Evolutionary conservation across 2,329 filamentous ascomycete genomes (phyloP).

Genomic region (Fusarium verticillioides): DNA sequence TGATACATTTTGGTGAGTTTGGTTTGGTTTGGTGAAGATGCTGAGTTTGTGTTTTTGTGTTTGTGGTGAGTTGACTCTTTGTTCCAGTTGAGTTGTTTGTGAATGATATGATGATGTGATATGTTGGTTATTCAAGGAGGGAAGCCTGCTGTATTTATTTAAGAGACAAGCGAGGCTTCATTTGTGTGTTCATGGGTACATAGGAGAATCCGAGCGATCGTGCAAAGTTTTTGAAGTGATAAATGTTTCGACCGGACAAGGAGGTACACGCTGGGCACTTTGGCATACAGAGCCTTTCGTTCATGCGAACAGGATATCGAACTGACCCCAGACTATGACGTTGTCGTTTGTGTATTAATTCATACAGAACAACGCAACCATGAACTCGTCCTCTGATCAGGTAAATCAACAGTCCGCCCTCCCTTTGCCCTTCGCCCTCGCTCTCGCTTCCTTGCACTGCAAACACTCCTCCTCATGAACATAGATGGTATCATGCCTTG

Average conservation of each 20-base stretch:
- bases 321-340: too few relatives aligned
- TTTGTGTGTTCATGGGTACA: background rate
- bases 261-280: background rate
- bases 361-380: too few relatives aligned
- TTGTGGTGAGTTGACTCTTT: background rate
- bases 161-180: too few relatives aligned
- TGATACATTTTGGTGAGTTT: slow-evolving; percentile 17
- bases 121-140: background rate
- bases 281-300: background rate
- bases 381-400: too few relatives aligned
- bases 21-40: background rate
- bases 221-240: too few relatives aligned
- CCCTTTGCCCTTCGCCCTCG: fast-evolving
- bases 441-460: background rate
- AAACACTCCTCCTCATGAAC: slow-evolving; percentile 22
- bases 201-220: background rate
- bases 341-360: fast-evolving
- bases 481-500: slow-evolving; percentile 13
- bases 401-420: background rate
- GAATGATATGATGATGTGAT: background rate
- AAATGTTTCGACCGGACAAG: background rate
- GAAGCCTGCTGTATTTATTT: background rate
- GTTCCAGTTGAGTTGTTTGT: background rate
- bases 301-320: background rate
- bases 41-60: background rate